phyloP scores from a whole-genome alignment of 768 basidiomycete species.

The Psilocybe azurescens region DNA sequence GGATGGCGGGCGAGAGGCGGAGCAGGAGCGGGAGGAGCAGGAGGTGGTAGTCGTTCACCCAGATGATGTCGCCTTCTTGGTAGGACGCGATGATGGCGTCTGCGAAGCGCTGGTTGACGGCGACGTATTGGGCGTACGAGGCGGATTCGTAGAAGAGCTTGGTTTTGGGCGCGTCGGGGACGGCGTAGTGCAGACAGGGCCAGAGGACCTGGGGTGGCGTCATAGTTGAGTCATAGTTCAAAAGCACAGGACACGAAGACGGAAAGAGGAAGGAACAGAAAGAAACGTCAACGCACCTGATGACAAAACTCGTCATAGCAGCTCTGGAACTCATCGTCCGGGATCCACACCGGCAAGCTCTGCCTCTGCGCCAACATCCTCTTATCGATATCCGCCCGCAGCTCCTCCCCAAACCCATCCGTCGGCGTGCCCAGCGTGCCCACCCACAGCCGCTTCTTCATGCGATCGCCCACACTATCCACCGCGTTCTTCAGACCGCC shows the following conservation, averaged over 20 bases:
- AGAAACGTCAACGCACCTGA: conserved; percentile 48
- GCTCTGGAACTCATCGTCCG: conserved; percentile 76
- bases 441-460: conserved; percentile 59
- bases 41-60: conserved; percentile 97
- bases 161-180: conserved; percentile 87
- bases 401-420: conserved; percentile 61
- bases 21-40: conserved; percentile 91
- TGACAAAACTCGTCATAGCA: conserved; percentile 91
- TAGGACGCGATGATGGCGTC: conserved; percentile 81
- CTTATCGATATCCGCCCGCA: conserved; percentile 60
- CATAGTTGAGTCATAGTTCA: neutral
- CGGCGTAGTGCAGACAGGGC: conserved; percentile 87
- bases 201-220: conserved; percentile 64
- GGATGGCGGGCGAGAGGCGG: conserved; percentile 45
- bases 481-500: conserved; percentile 87
- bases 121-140: conserved; percentile 83
- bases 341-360: conserved; percentile 75
- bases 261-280: neutral
- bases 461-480: conserved; percentile 64
- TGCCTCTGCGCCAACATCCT: conserved; percentile 46
- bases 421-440: conserved; percentile 79
- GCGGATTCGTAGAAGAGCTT: conserved; percentile 82
- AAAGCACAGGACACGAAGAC: neutral
- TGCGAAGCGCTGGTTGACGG: conserved; percentile 92
- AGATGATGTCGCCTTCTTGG: conserved; percentile 89